Percentiles rank a stretch among this genome's conserved stretches.
These are phyloP conservation scores for Cordyceps militaris DNA, from an alignment of 2,329 filamentous ascomycete species.

Conservation along the genomic window DNA sequence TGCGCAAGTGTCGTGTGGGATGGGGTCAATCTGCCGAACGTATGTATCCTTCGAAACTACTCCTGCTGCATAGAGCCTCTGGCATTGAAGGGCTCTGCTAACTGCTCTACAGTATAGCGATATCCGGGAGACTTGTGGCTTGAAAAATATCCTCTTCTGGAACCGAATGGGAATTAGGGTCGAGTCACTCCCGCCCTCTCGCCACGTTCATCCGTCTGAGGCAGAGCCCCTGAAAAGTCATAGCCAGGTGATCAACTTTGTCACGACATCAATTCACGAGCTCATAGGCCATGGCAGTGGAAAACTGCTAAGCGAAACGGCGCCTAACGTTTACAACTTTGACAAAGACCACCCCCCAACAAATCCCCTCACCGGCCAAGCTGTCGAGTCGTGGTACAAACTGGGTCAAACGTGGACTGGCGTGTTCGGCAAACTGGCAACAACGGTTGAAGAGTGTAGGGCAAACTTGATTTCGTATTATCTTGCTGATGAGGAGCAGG, in stretches of 20 bases:
- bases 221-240: neutral
- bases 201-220: neutral
- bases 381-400: conserved; percentile 52
- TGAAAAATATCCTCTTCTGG: neutral
- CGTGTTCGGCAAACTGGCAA: conserved; percentile 52
- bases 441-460: conserved; percentile 52
- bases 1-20: neutral
- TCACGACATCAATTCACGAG: conserved; percentile 44
- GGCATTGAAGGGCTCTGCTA: neutral
- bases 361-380: conserved; percentile 46
- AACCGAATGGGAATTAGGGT: neutral
- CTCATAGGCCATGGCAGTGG: conserved; percentile 59
- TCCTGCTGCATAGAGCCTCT: neutral
- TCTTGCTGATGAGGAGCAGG: conserved; percentile 35
- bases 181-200: neutral
- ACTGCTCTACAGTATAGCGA: neutral
- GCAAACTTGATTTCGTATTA: conserved; percentile 36
- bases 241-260: neutral
- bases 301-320: conserved; percentile 50
- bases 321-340: conserved; percentile 52
- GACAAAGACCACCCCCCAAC: conserved; percentile 48
- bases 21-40: neutral
- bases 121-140: neutral
- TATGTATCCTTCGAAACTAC: neutral
- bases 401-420: conserved; percentile 58